Base-by-base conservation (phyloP, 306 rosid genomes). In the Rosa chinensis region DNA sequence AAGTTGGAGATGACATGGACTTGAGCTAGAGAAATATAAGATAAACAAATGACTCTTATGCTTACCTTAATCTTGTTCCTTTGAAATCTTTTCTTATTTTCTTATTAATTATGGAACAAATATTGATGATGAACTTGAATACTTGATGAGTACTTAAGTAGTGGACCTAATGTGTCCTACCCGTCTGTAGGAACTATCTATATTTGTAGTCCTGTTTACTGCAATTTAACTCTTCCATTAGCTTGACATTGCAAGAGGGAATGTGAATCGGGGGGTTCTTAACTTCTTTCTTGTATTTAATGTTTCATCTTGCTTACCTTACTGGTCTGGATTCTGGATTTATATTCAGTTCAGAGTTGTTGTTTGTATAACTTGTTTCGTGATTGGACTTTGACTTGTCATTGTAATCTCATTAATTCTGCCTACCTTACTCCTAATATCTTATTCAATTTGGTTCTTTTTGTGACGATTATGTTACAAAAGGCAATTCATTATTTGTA, bases 1-100 rank as follows among this genome's bases (percentile, higher is more conserved):
- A 90, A 89, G 91, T 89, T 82, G 91, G 93, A 81, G 97, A 94
- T 78, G 97, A 90, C 92, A 94, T 89, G 94, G 97, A 92, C 87
- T 74, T 82, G 90, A 90, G 84, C 90, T 92, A 90, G 72, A 39
- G 96, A 87, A 77, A 73, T 82, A 81, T 70, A 74, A 77, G 79
- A 74, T 79, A 80, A 86, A 78, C 67, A 79, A 80, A 78, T 80
- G 83, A 81, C 85, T 73, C 42, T 66, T 80, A 76, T 82, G 81
- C 84, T 82, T 81, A 73, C 79, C 85, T 79, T 85, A 39, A 67
- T 78, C 76, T 79, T 77, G 77, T 89, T 85, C 77, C 74, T 84
- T 78, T 73, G 62, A 83, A 79, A 74, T 37, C 72, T 83, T 58
- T 68, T 56, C 74, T 59, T 78, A 53, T 82, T 84, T 85, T 40